These are phyloP conservation scores for Cytospora leucostoma DNA, from an alignment of 2,329 filamentous ascomycete species.

Conservation along the genomic window DNA sequence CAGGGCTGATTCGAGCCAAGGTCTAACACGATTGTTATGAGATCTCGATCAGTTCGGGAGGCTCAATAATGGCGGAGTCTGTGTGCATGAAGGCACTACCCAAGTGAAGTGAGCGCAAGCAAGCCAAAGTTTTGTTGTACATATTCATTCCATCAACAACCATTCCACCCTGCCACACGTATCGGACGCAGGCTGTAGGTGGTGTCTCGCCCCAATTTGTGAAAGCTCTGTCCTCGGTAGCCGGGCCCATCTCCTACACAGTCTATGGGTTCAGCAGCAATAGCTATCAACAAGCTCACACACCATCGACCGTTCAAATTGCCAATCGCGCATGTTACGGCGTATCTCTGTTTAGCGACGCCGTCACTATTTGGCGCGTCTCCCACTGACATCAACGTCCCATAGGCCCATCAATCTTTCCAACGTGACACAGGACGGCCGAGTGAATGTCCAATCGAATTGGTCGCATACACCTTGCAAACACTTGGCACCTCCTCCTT, in stretches of 20 bases:
- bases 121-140: background rate
- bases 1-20: no score
- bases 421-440: slow-evolving; percentile 37
- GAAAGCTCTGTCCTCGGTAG: background rate
- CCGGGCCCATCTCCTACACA: background rate
- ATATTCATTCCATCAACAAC: background rate
- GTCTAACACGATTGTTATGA: background rate
- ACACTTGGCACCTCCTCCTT: slow-evolving; percentile 37
- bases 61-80: background rate
- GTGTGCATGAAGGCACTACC: background rate
- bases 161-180: background rate
- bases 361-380: slow-evolving; percentile 22
- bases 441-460: slow-evolving; percentile 42
- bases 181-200: background rate
- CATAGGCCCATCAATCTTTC: slow-evolving; percentile 47
- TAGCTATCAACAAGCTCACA: no score
- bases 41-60: background rate
- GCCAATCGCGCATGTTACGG: no score
- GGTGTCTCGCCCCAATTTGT: background rate
- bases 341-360: background rate
- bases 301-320: no score
- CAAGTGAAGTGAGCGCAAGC: background rate
- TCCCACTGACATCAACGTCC: slow-evolving; percentile 47
- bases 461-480: slow-evolving; percentile 41
- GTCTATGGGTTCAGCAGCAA: no score